A percentile compares a stretch with the other conserved stretches of the same genome.
Evolutionary conservation across 164 flowering plant genomes (phyloP).

Genomic region (Dillenia turbinata): DNA sequence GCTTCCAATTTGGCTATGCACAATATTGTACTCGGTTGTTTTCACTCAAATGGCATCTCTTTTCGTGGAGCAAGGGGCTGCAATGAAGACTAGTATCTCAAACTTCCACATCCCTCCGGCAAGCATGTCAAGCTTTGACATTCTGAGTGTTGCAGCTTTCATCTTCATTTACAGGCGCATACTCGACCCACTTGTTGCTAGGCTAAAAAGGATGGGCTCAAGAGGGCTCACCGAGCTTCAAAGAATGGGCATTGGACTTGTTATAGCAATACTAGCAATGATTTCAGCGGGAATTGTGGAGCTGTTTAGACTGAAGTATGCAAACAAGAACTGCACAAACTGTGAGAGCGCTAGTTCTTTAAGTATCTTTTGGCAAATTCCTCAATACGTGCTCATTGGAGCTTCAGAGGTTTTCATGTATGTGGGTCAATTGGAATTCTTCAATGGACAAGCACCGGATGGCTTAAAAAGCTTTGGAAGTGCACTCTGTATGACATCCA

Average conservation of each 20-base stretch:
- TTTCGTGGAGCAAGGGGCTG: constrained; percentile 74
- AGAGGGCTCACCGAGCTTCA: constrained; percentile 57
- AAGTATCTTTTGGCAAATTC: constrained; percentile 79
- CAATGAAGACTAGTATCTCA: constrained; percentile 42
- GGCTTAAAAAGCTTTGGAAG: constrained; percentile 76
- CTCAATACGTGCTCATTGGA: constrained; percentile 62
- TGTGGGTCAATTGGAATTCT: constrained; percentile 73
- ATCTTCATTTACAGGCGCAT: constrained; percentile 47
- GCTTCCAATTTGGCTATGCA: constrained; percentile 75
- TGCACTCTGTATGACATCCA: constrained; percentile 65
- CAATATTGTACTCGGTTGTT: constrained; percentile 60
- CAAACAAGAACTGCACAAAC: constrained; percentile 11
- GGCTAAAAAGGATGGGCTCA: constrained; percentile 10
- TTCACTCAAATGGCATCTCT: constrained; percentile 80
- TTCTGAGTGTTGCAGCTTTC: constrained; percentile 51
- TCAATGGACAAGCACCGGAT: constrained; percentile 65
- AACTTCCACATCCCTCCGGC: constrained; percentile 61
- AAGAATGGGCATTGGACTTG: constrained; percentile 68
- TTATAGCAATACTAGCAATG: constrained; percentile 56
- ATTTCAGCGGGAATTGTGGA: constrained; percentile 54
- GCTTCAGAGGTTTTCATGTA: constrained; percentile 85
- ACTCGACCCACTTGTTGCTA: constrained; percentile 36
- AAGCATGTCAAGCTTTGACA: constrained; percentile 75
- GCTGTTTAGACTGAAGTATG: constrained; percentile 34
- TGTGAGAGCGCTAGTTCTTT: constrained; percentile 33